These are phyloP conservation scores for Wickerhamomyces silvicola DNA, from an alignment of 805 yeast species.

Conservation along the genomic window DNA sequence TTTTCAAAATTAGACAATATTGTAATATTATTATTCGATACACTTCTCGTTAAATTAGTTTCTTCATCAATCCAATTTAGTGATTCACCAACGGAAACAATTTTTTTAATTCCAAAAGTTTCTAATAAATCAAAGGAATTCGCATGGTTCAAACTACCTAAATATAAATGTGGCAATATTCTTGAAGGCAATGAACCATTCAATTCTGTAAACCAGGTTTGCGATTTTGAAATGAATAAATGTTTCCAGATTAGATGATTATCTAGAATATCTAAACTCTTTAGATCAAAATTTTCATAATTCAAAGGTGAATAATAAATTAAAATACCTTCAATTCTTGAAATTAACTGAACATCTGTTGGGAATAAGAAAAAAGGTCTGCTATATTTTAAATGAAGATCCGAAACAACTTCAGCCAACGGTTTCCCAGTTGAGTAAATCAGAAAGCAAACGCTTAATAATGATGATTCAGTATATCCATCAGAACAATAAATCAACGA, in stretches of 20 bases:
- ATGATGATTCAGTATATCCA: slow-evolving; percentile 87
- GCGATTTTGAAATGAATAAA: slow-evolving; percentile 23
- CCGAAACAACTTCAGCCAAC: slow-evolving; percentile 59
- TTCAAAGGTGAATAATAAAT: slow-evolving; percentile 50
- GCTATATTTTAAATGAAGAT: slow-evolving; percentile 54
- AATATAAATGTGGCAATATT: slow-evolving; percentile 73
- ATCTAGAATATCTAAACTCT: slow-evolving; percentile 11
- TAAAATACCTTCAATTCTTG: slow-evolving; percentile 58
- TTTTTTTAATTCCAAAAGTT: slow-evolving; percentile 60
- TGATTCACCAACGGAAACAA: slow-evolving; percentile 83
- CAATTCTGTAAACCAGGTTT: slow-evolving; percentile 23
- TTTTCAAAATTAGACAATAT: slow-evolving; percentile 9
- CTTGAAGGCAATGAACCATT: slow-evolving; percentile 78
- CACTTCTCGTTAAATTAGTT: slow-evolving; percentile 5
- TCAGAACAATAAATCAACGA: slow-evolving; percentile 73
- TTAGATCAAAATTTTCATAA: slow-evolving; percentile 6
- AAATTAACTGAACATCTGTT: slow-evolving; percentile 61
- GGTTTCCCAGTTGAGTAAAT: slow-evolving; percentile 60
- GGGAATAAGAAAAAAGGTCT: slow-evolving; percentile 83
- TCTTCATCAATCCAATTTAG: slow-evolving; percentile 50
- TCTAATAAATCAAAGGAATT: slow-evolving; percentile 56
- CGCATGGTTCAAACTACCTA: slow-evolving; percentile 84
- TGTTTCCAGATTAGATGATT: slow-evolving; percentile 28
- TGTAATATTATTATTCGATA: slow-evolving; percentile 18
- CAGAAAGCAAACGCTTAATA: slow-evolving; percentile 63